Base-by-base conservation (phyloP, 805 yeast genomes). In the Candida ponderosae region DNA sequence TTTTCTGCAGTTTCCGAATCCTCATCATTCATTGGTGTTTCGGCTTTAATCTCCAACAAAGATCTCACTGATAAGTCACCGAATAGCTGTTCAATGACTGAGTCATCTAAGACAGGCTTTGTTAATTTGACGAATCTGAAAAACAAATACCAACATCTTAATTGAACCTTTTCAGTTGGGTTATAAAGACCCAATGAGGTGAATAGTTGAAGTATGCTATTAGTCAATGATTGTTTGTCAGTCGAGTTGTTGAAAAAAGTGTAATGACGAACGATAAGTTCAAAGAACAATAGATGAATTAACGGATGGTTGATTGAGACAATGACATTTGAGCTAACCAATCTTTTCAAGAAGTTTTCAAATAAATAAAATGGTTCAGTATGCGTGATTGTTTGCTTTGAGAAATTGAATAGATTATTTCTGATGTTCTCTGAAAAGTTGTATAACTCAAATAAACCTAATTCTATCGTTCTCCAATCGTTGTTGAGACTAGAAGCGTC, bases 141-240 rank as follows among this genome's bases (percentile, higher is more conserved):
- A 49, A 90, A 86, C 44, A 89, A 65, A 56, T 86, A 90, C 96
- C 97, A 93, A 31, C 94, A 72, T 56, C 97, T 78, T 39, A 76
- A 68, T 50, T 88, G 78, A 4, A 89, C 96, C 43, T 77, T 81
- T 40, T 73, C 81, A 46, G 72, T 68, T 5, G 70, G 66, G 60
- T 81, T 86, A 57, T 86, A 88, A 43, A 90, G 73, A 14, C 97
- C 97, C 47, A 80, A 71, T 15, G 93, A 77, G 32, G 87, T 76
- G 54, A 93, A 90, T 18, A 84, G 72, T 47, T 84, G 83, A 40
- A 90, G 65, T 16, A 87, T 75, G 41, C 79, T 72, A 42, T 72
- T 56, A 10, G 84, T 65, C 30, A 83, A 63, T 21, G 69, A 74
- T 34, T 66, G 60, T 45, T 72, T 74, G 56, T 64, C 60, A 35